Evolutionary conservation across 257 asterid genomes (phyloP).

Genomic region (Rhazya stricta): DNA sequence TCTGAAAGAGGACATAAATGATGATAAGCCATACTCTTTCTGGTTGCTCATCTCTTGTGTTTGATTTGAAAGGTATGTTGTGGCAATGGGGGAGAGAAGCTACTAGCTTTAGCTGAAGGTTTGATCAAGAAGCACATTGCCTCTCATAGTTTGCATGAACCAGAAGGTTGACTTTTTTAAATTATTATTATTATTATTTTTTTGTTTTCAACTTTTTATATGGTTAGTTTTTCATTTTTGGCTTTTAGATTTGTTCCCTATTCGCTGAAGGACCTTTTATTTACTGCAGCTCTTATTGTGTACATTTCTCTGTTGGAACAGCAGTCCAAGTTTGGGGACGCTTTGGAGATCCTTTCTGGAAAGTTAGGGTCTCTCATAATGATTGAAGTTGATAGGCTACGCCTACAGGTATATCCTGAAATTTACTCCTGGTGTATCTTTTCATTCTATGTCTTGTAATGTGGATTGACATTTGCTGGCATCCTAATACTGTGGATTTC

Average conservation of each 20-base stretch:
- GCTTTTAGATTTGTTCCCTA: constrained; percentile 12
- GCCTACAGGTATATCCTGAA: constrained; percentile 71
- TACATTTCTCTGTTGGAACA: constrained; percentile 86
- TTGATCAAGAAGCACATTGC: constrained; percentile 91
- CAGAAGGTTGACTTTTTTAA: constrained; percentile 69
- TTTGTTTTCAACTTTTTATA: constrained; percentile 8
- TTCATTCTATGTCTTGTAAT: background rate
- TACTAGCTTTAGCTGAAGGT: constrained; percentile 84
- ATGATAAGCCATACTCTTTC: background rate
- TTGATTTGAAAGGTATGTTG: constrained; percentile 60
- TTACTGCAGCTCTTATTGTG: constrained; percentile 81
- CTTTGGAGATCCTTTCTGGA: constrained; percentile 81
- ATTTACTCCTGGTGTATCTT: constrained; percentile 14
- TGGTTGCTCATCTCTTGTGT: constrained; percentile 25
- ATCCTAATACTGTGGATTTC: background rate
- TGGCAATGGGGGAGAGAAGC: constrained; percentile 75
- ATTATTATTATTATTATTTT: too few relatives aligned
- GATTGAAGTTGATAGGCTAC: constrained; percentile 88
- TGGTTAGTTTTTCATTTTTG: constrained; percentile 16
- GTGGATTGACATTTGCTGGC: background rate
- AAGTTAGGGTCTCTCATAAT: constrained; percentile 85
- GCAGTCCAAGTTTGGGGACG: constrained; percentile 74
- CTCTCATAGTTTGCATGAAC: constrained; percentile 87
- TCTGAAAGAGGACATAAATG: background rate
- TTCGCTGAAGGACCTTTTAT: constrained; percentile 33